phyloP scores from a whole-genome alignment of 2,329 filamentous ascomycete genomes.

The Paraconiothyrium sp. region DNA sequence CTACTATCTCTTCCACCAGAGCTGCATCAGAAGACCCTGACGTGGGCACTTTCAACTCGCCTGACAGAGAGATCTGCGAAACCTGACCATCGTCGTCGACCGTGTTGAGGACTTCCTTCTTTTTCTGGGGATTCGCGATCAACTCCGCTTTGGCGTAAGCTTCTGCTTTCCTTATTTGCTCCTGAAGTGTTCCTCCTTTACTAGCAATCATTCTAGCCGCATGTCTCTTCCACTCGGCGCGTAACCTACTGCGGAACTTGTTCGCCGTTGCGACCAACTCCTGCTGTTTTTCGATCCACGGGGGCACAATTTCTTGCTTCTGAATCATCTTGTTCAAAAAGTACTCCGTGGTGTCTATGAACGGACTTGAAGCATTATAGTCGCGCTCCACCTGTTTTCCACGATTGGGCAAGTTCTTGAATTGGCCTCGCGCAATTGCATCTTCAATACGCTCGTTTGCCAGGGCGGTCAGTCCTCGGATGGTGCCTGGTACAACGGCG shows the following conservation, averaged over 20 bases:
- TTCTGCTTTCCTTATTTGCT: conserved; percentile 76
- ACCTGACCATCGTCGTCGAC: conserved; percentile 58
- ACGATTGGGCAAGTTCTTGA: conserved; percentile 75
- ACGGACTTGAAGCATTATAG: conserved; percentile 82
- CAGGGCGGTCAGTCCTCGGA: conserved; percentile 81
- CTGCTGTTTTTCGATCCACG: conserved; percentile 99
- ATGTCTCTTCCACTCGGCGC: conserved; percentile 86
- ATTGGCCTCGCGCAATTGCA: conserved; percentile 90
- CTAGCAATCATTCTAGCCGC: conserved; percentile 81
- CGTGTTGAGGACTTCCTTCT: conserved; percentile 55
- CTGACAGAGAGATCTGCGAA: conserved; percentile 58
- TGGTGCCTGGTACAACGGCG: conserved; percentile 77
- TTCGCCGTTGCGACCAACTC: conserved; percentile 76
- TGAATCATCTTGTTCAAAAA: conserved; percentile 99
- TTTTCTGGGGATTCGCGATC: conserved; percentile 66
- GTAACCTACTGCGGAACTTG: conserved; percentile 76
- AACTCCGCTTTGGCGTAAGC: conserved; percentile 80
- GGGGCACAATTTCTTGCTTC: conserved; percentile 91
- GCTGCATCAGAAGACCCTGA: conserved; percentile 22
- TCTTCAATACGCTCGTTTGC: conserved; percentile 95
- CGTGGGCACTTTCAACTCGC: conserved; percentile 50
- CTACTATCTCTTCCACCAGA: conserved; percentile 41
- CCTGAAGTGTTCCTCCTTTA: conserved; percentile 76
- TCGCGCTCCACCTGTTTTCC: conserved; percentile 86
- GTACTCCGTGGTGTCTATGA: conserved; percentile 95